Percentiles rank a stretch among this genome's conserved stretches.
phyloP scores from a whole-genome alignment of 2,329 filamentous ascomycete genomes.

The Microdochium paspali region DNA sequence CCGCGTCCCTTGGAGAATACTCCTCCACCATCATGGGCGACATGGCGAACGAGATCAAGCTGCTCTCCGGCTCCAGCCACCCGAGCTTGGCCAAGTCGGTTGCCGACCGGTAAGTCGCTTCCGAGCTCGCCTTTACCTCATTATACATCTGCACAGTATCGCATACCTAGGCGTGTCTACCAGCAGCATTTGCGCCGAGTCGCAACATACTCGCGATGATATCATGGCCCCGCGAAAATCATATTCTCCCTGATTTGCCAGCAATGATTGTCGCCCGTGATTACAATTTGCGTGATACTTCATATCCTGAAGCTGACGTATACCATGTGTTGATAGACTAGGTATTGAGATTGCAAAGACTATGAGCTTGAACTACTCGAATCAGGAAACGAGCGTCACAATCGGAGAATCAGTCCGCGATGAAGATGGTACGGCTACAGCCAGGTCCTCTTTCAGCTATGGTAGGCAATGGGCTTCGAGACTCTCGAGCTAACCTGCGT shows the following conservation, averaged over 20 bases:
- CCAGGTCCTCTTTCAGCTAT: background rate
- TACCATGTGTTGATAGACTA: conserved; percentile 36
- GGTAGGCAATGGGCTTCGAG: background rate
- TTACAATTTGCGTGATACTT: background rate
- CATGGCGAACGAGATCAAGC: conserved; percentile 29
- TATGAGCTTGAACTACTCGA: conserved; percentile 75
- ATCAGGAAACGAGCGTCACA: conserved; percentile 81
- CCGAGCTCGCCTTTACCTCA: no score
- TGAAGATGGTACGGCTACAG: conserved; percentile 57
- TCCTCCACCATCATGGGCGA: conserved; percentile 13
- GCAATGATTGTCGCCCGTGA: background rate
- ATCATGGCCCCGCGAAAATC: no score
- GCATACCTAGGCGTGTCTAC: background rate
- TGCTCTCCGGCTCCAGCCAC: conserved; percentile 29
- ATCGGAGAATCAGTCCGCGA: conserved; percentile 94
- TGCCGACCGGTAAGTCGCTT: conserved; percentile 23
- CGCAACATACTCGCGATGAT: no score
- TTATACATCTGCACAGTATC: no score
- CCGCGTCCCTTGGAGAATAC: conserved; percentile 1
- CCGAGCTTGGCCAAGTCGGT: conserved; percentile 25
- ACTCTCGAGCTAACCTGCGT: conserved; percentile 45
- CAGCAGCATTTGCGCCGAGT: background rate
- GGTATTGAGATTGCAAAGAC: conserved; percentile 73
- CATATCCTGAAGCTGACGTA: background rate
- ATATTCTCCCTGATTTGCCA: no score